Base-by-base conservation (phyloP, 805 yeast species). In the Candida manassasensis region DNA sequence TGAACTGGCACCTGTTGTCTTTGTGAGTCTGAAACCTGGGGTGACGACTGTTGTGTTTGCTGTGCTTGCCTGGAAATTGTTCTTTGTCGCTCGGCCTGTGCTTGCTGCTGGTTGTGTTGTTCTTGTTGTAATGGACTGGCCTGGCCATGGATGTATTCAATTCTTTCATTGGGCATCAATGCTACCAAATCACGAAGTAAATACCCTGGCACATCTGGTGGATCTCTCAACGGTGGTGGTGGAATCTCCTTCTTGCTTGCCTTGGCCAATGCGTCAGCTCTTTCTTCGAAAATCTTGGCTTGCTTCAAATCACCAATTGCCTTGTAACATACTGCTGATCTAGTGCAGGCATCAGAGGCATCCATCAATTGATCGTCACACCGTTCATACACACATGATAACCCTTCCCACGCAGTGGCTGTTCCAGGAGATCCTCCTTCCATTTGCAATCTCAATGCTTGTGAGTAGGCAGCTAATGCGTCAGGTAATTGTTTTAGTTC, bases 321-420 rank as follows among this genome's bases (percentile, higher is more conserved):
- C 40, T 67, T 62, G 48, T 67, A 75, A 45, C 77, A 74, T 12
- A 59, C 49, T 1, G 77, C 69, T 2, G 81, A 73, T 29, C 81
- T 55, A 8, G 55, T 38, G 40, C 79, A 73, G 4, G 83, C 81
- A 50, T 75, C 81, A 0, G 77, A 68, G 0, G 82, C 81, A 51
- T 78, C 83, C 41, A 61, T 56, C 15, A 69, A 57, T 47, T 77
- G 83, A 44, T 74, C 77, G 39, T 76, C 81, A 47, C 82, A 77
- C 13, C 81, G 59, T 45, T 77, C 82, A 48, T 78, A 77, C 6
- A 77, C 82, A 51, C 79, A 73, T 24, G 75, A 63, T 28, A 78
- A 52, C 1, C 83, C 83, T 46, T 77, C 81, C 84, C 84, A 78
- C 1, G 82, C 81, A 10, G 76, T 62, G 2, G 79, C 82, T 4